Conservation (phyloP, 257 asterid species). For the Nicotiana paniculata region DNA sequence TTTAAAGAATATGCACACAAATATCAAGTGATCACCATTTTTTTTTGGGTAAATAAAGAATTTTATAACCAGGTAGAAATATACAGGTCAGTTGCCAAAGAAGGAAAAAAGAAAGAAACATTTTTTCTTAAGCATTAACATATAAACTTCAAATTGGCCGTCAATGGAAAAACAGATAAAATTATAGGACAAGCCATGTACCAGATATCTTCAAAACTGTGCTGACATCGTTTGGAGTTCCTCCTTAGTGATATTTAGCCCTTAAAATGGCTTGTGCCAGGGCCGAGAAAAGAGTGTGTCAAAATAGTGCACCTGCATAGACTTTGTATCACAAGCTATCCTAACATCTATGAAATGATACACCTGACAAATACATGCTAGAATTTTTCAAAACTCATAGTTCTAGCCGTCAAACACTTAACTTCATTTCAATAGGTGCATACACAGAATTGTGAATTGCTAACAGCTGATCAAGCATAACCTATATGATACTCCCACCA, state of each 20-base stretch:
- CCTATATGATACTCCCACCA: background rate
- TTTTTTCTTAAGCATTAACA: background rate
- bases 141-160: background rate
- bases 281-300: background rate
- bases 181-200: background rate
- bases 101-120: too few relatives aligned
- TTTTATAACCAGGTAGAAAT: too few relatives aligned
- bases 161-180: background rate
- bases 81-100: too few relatives aligned
- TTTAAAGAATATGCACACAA: background rate
- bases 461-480: background rate
- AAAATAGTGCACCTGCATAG: background rate
- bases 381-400: conserved; percentile 1
- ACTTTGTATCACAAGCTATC: background rate
- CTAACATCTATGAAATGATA: background rate
- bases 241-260: background rate
- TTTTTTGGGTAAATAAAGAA: too few relatives aligned
- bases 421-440: background rate
- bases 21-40: background rate
- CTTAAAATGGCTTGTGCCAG: background rate
- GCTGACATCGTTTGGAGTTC: background rate
- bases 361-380: conserved; percentile 4
- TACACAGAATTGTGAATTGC: background rate
- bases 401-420: background rate
- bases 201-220: background rate